These are phyloP conservation scores for Corchorus olitorius DNA, from an alignment of 345 rosid genomes.

Conservation along the genomic window DNA sequence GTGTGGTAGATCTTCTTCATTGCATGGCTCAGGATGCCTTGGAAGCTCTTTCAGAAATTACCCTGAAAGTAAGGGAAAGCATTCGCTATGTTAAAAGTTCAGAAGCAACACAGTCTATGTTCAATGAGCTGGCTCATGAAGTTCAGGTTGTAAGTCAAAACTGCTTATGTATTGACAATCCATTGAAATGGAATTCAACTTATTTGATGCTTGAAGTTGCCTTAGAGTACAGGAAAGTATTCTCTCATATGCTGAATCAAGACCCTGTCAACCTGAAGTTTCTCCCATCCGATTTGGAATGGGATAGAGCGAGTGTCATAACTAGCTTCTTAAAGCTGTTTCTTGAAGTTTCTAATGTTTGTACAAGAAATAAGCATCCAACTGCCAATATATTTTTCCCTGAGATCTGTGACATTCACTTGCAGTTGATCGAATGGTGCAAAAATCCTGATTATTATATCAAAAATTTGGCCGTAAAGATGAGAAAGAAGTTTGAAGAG, in stretches of 20 bases:
- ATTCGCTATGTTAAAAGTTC: slow-evolving; percentile 53
- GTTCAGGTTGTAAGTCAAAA: slow-evolving; percentile 44
- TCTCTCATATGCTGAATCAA: slow-evolving; percentile 47
- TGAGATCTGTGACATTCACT: slow-evolving; percentile 64
- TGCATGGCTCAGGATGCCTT: slow-evolving; percentile 61
- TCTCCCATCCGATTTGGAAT: slow-evolving; percentile 66
- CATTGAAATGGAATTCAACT: slow-evolving; percentile 64
- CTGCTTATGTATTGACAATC: slow-evolving; percentile 53
- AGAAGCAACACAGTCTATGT: slow-evolving; percentile 38
- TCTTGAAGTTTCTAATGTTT: slow-evolving; percentile 52
- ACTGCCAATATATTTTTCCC: slow-evolving; percentile 69
- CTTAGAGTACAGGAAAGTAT: slow-evolving; percentile 45
- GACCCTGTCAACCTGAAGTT: slow-evolving; percentile 40
- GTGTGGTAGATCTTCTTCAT: slow-evolving; percentile 56
- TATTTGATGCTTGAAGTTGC: slow-evolving; percentile 68
- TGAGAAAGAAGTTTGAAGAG: slow-evolving; percentile 66
- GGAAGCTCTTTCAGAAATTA: slow-evolving; percentile 48
- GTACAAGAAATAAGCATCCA: slow-evolving; percentile 48
- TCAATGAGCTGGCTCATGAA: slow-evolving; percentile 43
- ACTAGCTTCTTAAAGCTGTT: slow-evolving; percentile 60
- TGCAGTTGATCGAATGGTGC: slow-evolving; percentile 72
- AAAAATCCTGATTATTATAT: slow-evolving; percentile 62
- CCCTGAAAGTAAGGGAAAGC: slow-evolving; percentile 55
- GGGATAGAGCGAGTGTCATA: slow-evolving; percentile 49
- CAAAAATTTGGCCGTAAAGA: slow-evolving; percentile 53